A percentile compares a stretch with the other conserved stretches of the same genome.
These are phyloP conservation scores for Arabidopsis lyrata DNA, from an alignment of 441 rosid genomes.

Conservation along the genomic window DNA sequence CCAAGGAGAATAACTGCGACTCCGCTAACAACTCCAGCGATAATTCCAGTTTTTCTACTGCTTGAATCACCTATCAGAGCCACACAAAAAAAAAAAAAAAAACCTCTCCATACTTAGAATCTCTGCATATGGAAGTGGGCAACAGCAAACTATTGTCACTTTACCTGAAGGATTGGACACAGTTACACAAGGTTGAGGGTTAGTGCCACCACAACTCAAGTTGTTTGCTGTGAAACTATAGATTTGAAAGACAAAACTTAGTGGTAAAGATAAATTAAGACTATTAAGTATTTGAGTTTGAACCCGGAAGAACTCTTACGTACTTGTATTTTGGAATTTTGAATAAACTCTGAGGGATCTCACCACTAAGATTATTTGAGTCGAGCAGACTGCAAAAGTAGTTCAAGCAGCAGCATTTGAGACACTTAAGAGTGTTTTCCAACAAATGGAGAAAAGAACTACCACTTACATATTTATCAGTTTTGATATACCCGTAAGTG, in stretches of 20 bases:
- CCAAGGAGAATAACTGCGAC: conserved; percentile 54
- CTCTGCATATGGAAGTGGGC: conserved; percentile 4
- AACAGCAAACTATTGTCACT: conserved; percentile 12
- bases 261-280: conserved; percentile 11
- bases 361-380: conserved; percentile 75
- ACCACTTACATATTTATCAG: conserved; percentile 78
- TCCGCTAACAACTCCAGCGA: conserved; percentile 80
- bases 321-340: conserved; percentile 77
- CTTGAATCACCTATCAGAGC: conserved; percentile 58
- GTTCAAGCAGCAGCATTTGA: conserved; percentile 29
- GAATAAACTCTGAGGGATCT: conserved; percentile 73
- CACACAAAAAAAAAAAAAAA: neutral
- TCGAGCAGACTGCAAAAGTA: conserved; percentile 70
- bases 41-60: conserved; percentile 70
- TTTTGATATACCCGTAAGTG: conserved; percentile 62
- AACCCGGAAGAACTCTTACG: conserved; percentile 33
- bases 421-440: neutral
- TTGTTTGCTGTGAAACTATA: conserved; percentile 80
- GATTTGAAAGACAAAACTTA: conserved; percentile 32
- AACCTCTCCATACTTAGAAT: conserved; percentile 14
- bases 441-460: neutral
- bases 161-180: conserved; percentile 64
- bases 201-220: conserved; percentile 64
- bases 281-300: conserved; percentile 1
- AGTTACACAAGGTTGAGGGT: conserved; percentile 58